Conservation (phyloP, 2,329 filamentous ascomycete genomes). For the Stagonosporopsis rhizophila region DNA sequence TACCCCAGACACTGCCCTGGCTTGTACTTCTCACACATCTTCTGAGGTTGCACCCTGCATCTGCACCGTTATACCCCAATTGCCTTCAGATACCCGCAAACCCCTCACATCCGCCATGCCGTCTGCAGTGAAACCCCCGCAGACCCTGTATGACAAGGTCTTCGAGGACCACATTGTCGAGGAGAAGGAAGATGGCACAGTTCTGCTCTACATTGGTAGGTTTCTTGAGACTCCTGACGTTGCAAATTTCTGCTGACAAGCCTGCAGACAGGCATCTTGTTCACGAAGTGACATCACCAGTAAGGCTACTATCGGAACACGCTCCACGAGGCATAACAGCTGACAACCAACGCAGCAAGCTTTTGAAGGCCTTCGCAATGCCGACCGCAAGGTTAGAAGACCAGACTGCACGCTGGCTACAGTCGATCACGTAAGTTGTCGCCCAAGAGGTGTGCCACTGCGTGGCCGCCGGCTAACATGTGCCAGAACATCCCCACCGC, state of each 20-base stretch:
- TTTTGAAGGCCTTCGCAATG: slow-evolving; percentile 93
- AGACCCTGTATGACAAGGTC: slow-evolving; percentile 97
- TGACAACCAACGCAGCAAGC: slow-evolving; percentile 71
- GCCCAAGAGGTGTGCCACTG: slow-evolving; percentile 2
- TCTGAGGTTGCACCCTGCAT: slow-evolving; percentile 5
- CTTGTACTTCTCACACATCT: slow-evolving; percentile 7
- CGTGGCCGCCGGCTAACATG: slow-evolving; percentile 20
- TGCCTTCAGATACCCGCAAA: slow-evolving; percentile 6
- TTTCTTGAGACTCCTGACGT: slow-evolving; percentile 15
- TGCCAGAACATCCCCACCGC: slow-evolving; percentile 88
- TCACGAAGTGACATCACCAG: slow-evolving; percentile 97
- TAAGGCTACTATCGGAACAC: slow-evolving; percentile 55
- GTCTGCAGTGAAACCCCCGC: slow-evolving; percentile 71
- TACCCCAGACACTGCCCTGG: slow-evolving; percentile 12
- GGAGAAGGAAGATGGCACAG: slow-evolving; percentile 90
- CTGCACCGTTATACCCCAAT: slow-evolving; percentile 7
- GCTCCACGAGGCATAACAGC: not conserved
- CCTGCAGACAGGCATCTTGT: slow-evolving; percentile 86
- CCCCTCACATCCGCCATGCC: slow-evolving; percentile 68
- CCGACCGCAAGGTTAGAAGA: slow-evolving; percentile 83
- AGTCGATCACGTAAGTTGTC: slow-evolving; percentile 82
- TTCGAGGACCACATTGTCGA: slow-evolving; percentile 93
- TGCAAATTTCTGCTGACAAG: slow-evolving; percentile 30
- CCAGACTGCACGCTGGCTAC: slow-evolving; percentile 97
- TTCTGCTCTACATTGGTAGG: slow-evolving; percentile 91